phyloP scores from a whole-genome alignment of 306 rosid species.

The Rosa rugosa region DNA sequence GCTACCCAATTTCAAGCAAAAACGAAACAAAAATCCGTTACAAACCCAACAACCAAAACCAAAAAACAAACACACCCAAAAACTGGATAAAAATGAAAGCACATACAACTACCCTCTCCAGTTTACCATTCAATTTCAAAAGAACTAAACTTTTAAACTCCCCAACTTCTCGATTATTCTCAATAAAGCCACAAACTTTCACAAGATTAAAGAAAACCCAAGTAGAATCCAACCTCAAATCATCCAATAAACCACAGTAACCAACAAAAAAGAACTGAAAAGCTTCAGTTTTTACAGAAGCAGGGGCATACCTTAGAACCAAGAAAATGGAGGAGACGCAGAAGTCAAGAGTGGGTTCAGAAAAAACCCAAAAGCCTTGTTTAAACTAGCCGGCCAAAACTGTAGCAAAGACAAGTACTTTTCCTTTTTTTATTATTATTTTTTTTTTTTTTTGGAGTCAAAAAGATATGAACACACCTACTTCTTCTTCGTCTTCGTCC shows the following conservation, averaged over 20 bases:
- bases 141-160: slow-evolving; percentile 8
- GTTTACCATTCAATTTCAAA: not conserved
- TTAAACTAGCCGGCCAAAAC: slow-evolving; percentile 31
- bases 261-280: not conserved
- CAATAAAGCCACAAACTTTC: not conserved
- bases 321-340: slow-evolving; percentile 14
- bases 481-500: slow-evolving; percentile 27
- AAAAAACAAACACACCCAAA: slow-evolving; percentile 31
- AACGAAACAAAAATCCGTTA: slow-evolving; percentile 37
- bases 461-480: slow-evolving; percentile 36
- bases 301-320: slow-evolving; percentile 33
- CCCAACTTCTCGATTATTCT: not conserved
- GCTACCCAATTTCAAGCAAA: slow-evolving; percentile 23
- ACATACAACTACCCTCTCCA: too few species aligned
- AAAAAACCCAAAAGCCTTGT: not conserved
- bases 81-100: not conserved
- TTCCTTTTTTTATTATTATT: slow-evolving; percentile 26
- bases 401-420: slow-evolving; percentile 34
- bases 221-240: slow-evolving; percentile 16
- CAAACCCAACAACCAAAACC: slow-evolving; percentile 27
- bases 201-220: slow-evolving; percentile 6
- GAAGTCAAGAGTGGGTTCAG: slow-evolving; percentile 12
- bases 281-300: not conserved
- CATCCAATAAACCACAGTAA: slow-evolving; percentile 13
- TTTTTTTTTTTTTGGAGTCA: slow-evolving; percentile 28